A percentile compares a stretch with the other conserved stretches of the same genome.
Evolutionary conservation across 2,329 filamentous ascomycete species (phyloP).

Genomic region (Gnomoniopsis sp.): DNA sequence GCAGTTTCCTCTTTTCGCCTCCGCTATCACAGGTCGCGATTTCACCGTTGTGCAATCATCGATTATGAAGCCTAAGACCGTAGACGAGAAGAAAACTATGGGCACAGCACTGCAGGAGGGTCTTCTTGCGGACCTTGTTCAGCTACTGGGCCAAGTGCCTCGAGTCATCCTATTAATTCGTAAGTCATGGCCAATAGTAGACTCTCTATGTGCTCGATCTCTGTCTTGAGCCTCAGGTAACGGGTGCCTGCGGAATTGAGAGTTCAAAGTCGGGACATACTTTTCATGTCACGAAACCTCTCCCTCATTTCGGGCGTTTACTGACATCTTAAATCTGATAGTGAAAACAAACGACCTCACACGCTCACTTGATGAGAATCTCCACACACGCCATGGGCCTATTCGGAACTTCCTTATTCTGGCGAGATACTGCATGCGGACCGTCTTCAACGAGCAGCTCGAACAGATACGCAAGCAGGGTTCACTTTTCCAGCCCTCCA

Average conservation of each 20-base stretch:
- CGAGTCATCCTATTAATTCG: conserved; percentile 85
- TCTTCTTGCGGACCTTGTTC: conserved; percentile 82
- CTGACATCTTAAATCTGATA: too few species aligned
- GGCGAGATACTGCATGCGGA: conserved; percentile 64
- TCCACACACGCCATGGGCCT: conserved; percentile 69
- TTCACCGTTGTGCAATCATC: conserved; percentile 70
- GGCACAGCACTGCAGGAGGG: conserved; percentile 81
- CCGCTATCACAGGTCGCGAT: conserved; percentile 92
- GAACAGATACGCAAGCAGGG: conserved; percentile 52
- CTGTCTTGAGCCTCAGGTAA: too few species aligned
- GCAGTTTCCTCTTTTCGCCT: conserved; percentile 92
- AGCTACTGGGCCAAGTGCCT: conserved; percentile 83
- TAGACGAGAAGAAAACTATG: conserved; percentile 82
- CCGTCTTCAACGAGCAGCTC: conserved; percentile 62
- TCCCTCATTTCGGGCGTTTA: too few species aligned
- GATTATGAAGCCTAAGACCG: conserved; percentile 58
- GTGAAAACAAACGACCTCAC: conserved; percentile 97
- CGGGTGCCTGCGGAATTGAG: too few species aligned
- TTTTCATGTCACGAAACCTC: too few species aligned
- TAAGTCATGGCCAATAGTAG: too few species aligned
- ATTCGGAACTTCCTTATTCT: conserved; percentile 66
- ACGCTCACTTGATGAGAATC: conserved; percentile 85
- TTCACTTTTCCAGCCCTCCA: conserved; percentile 56
- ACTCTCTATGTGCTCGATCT: too few species aligned
- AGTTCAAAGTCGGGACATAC: too few species aligned